phyloP scores from a whole-genome alignment of 1,284 basidiomycete species.

The Tilletia indica region DNA sequence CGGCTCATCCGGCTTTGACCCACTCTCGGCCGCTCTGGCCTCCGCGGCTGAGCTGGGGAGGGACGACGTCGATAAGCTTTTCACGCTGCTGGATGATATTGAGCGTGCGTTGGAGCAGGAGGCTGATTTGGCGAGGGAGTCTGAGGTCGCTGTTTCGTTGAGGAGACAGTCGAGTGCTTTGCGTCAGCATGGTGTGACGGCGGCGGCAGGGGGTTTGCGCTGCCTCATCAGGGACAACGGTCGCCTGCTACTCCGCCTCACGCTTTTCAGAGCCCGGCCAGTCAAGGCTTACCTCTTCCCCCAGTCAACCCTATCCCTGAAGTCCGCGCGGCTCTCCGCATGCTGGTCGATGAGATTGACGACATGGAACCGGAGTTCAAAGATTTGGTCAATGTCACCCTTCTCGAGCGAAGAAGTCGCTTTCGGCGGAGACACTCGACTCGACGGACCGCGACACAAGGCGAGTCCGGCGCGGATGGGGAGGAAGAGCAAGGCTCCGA shows the following conservation, averaged over 20 bases:
- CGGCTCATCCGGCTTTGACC: background rate
- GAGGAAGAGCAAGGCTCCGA: conserved; percentile 29
- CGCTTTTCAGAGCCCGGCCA: background rate
- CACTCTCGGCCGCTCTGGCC: conserved; percentile 1
- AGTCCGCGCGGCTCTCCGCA: conserved; percentile 34
- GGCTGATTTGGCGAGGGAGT: conserved; percentile 4
- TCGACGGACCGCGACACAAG: background rate
- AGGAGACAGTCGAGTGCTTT: background rate
- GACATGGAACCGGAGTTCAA: conserved; percentile 43
- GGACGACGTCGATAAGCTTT: conserved; percentile 36
- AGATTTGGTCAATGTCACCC: conserved; percentile 38
- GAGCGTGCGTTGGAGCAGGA: conserved; percentile 31
- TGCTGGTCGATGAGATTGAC: conserved; percentile 36
- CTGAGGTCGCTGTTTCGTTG: background rate
- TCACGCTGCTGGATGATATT: conserved; percentile 38
- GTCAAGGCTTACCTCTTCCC: background rate
- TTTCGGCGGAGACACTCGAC: background rate
- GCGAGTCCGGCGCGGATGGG: conserved; percentile 25
- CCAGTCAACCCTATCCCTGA: conserved; percentile 36
- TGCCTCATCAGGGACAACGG: background rate
- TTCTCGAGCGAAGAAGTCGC: conserved; percentile 28
- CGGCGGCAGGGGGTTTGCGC: background rate
- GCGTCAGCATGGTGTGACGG: background rate
- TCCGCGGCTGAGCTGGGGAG: conserved; percentile 30
- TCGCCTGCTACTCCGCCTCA: conserved; percentile 13